Evolutionary conservation across 2,329 filamentous ascomycete species (phyloP), one percentile per base, ranked within the genome.

Genomic region (Fusarium ramigenum): DNA sequence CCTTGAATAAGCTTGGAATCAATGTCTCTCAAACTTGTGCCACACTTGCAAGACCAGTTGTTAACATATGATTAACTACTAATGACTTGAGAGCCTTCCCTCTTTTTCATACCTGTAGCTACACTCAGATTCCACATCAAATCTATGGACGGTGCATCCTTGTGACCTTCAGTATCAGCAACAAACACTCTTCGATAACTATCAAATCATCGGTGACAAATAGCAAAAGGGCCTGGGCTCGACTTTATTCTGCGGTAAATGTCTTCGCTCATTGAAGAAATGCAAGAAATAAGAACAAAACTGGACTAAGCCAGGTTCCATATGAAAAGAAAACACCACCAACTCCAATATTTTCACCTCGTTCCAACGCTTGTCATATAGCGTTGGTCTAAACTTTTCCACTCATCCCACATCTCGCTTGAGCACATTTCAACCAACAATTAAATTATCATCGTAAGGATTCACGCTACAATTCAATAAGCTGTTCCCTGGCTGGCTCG

Each of bases 161-260:
- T n/a, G 40, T 36, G 30, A 23, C 19, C 30, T 28, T 36, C 40
- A 49, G 40, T 10, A 58, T 58, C 30, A 36, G 28, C 39, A 34
- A 36, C 18, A 19, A 34, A 34, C 16, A 23, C 54, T 63, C 50
- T 66, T 46, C 21, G 14, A 40, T 52, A 50, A 23, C 59, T 59
- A 54, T 52, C 54, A 43, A 59, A 42, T 25, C 62, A 58, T 53
- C 34, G 14, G 21, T 61, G 39, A 56, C 40, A 62, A 73, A 47
- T 32, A 68, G 72, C 42, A 70, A 49, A 69, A 70, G 64, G 74
- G 72, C 69, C 69, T 77, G 71, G 60, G 73, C 76, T 69, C 74
- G 34, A 43, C 67, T 76, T 66, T 70, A 66, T 62, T 75, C 60
- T 74, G 52, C 42, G 39, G 52, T 65, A 53, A 60, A 68, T 56